Percentiles rank a stretch among this genome's conserved stretches.
phyloP scores from a whole-genome alignment of 441 rosid genomes.

The Pelargonium fulgidum region DNA sequence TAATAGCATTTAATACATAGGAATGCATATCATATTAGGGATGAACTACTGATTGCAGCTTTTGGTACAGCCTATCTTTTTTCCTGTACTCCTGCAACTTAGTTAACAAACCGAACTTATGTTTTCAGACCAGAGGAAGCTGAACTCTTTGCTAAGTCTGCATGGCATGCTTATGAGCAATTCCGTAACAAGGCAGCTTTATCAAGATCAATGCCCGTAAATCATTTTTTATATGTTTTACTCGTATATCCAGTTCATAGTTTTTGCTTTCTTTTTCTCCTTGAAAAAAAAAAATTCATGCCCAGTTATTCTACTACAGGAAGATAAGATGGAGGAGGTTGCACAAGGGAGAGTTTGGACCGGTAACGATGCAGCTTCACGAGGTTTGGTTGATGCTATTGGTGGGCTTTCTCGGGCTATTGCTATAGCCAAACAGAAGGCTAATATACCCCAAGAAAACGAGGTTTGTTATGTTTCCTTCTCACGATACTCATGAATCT shows the following conservation, averaged over 20 bases:
- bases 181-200: conserved; percentile 85
- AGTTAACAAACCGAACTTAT: conserved; percentile 8
- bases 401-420: conserved; percentile 83
- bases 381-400: conserved; percentile 78
- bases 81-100: conserved; percentile 10
- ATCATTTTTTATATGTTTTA: conserved; percentile 17
- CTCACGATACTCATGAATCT: background rate
- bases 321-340: conserved; percentile 83
- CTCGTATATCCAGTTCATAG: background rate
- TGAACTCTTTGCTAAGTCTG: conserved; percentile 74
- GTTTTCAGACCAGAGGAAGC: conserved; percentile 80
- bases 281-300: background rate
- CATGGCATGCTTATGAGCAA: conserved; percentile 67
- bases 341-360: conserved; percentile 99
- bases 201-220: conserved; percentile 82
- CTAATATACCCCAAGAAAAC: conserved; percentile 64
- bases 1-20: background rate
- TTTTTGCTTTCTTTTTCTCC: background rate
- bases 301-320: conserved; percentile 34
- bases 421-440: conserved; percentile 82
- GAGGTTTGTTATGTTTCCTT: conserved; percentile 34
- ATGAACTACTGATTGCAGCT: background rate
- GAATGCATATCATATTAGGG: background rate
- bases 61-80: conserved; percentile 12
- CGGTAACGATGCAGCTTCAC: conserved; percentile 81